Evolutionary conservation across 495 filamentous ascomycete species (phyloP), one percentile per base, ranked within the genome.

Genomic region (Podospora sp.): DNA sequence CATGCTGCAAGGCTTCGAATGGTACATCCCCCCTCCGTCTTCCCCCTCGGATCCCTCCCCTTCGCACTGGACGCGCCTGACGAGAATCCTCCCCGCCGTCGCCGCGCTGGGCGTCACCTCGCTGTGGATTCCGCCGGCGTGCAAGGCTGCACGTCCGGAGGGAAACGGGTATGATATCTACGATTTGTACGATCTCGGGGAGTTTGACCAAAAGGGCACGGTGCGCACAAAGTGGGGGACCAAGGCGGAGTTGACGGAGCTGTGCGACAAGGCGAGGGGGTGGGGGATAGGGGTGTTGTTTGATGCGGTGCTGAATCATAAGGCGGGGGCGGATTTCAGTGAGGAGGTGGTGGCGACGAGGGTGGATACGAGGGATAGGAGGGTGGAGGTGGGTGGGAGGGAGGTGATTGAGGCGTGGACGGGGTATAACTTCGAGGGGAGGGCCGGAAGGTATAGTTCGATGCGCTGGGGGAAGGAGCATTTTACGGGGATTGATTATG

Each of bases 151-250:
- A 7, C 84, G 80, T 40, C 82, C 82, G 0, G 71, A 81, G 7
- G 87, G 89, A 4, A 91, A 90, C 73, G 91, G 90, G 5, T 92
- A 92, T 69, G 90, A 93, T 73, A 84, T 91, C 69, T 92, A 93
- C 66, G 90, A 93, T 71, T 71, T 93, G 5, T 93, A 89, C 70
- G 91, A 93, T 66, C 75, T 92, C n/a, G 91, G 91, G n/a, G 91
- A 93, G 71, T 93, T 92, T 69, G 84, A 91, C 60, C 90, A 92
- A 69, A 92, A 92, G 70, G 89, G 88, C 21, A 72, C 76, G 0
- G 72, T 78, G 18, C 76, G 78, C 3, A 92, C 90, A 4, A 91
- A 91, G 79, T 93, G 90, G 89, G 90, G 91, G 14, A 80, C 76
- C 3, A 89, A 86, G 65, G 81, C 84, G 22, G 87, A 92, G 49